phyloP scores from a whole-genome alignment of 108 stramenopile genomes.

The Cyclotella kingstonii region DNA sequence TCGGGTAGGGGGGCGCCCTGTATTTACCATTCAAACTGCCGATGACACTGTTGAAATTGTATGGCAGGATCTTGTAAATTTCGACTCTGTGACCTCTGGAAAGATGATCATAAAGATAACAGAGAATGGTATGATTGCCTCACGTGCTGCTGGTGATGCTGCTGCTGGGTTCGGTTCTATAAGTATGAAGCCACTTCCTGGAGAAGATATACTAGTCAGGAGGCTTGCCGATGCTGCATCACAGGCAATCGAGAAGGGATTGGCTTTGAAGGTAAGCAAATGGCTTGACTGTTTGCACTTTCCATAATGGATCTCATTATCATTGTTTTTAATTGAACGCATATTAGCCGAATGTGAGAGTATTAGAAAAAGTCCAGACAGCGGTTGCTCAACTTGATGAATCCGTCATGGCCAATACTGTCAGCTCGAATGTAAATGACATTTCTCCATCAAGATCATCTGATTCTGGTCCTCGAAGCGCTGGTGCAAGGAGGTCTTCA shows the following conservation, averaged over 20 bases:
- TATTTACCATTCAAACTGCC: constrained; percentile 49
- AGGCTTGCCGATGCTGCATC: constrained; percentile 73
- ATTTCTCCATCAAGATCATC: constrained; percentile 4
- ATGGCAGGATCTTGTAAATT: constrained; percentile 77
- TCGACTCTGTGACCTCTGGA: constrained; percentile 61
- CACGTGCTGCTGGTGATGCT: constrained; percentile 65
- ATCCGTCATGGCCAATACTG: neutral
- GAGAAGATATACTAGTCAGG: constrained; percentile 74
- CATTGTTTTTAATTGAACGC: neutral
- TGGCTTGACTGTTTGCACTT: neutral
- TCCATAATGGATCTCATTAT: neutral
- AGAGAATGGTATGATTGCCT: constrained; percentile 53
- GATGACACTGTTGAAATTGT: constrained; percentile 59
- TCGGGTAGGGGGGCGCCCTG: constrained; percentile 71
- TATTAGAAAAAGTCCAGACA: neutral
- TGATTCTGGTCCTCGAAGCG: constrained; percentile 63
- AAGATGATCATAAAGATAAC: constrained; percentile 62
- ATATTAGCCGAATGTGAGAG: neutral
- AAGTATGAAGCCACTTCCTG: constrained; percentile 56
- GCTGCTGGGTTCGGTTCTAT: constrained; percentile 59
- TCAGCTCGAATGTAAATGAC: constrained; percentile 15
- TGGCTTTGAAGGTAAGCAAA: constrained; percentile 63
- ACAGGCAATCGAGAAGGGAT: constrained; percentile 82
- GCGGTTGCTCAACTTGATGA: neutral
- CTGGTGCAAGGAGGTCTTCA: constrained; percentile 71